phyloP scores from a whole-genome alignment of 768 basidiomycete genomes.

The Mycena galopus region DNA sequence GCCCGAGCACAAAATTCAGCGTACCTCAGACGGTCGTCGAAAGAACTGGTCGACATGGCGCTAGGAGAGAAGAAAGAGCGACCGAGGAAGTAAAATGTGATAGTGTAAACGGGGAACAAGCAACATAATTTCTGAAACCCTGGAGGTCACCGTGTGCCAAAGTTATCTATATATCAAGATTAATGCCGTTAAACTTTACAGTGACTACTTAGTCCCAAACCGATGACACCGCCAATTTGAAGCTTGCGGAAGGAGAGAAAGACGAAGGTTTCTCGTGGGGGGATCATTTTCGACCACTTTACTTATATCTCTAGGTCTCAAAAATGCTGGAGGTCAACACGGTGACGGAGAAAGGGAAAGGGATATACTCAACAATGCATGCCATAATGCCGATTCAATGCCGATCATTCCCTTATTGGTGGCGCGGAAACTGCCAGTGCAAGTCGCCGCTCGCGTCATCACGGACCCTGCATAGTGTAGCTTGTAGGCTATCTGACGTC shows the following conservation, averaged over 20 bases:
- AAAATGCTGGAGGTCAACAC: not conserved
- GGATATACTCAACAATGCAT: too few relatives aligned
- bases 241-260: not conserved
- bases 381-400: too few relatives aligned
- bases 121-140: not conserved
- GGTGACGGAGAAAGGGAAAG: not conserved
- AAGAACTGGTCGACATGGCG: not conserved
- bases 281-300: not conserved
- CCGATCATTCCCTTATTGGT: too few relatives aligned
- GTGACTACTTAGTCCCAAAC: not conserved
- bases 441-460: too few relatives aligned
- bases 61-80: not conserved
- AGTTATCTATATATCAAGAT: not conserved
- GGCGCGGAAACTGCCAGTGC: slow-evolving; percentile 12
- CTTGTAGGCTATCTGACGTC: too few relatives aligned
- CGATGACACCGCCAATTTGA: too few relatives aligned
- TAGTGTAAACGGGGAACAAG: not conserved
- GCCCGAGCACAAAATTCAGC: not conserved
- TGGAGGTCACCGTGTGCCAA: not conserved
- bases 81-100: not conserved
- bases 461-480: too few relatives aligned
- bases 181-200: not conserved
- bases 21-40: not conserved
- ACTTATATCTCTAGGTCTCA: not conserved
- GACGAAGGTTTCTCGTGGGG: not conserved